Conservation (phyloP, 2,329 filamentous ascomycete species). For the Exserohilum turcica region DNA sequence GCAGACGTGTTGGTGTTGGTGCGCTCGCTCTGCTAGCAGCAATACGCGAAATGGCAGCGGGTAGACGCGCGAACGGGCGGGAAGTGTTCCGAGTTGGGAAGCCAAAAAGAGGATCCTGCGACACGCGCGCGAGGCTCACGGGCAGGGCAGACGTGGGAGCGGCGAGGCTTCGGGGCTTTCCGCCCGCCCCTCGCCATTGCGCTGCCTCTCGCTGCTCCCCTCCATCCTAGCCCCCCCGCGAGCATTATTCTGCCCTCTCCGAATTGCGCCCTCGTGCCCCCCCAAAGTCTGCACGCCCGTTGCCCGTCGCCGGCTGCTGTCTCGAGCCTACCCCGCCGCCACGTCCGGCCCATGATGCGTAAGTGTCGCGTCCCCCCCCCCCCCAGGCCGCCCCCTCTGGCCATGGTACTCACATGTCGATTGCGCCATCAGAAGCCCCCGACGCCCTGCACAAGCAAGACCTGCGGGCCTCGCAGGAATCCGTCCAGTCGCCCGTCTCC, state of each 20-base stretch:
- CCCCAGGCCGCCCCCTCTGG: conserved; percentile 12
- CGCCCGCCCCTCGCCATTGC: no score
- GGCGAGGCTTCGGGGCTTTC: conserved; percentile 8
- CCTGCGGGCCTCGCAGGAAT: conserved; percentile 42
- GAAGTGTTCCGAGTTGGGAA: conserved; percentile 1
- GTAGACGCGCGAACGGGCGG: conserved; percentile 28
- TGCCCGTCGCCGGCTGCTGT: conserved; percentile 19
- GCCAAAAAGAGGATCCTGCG: conserved; percentile 5
- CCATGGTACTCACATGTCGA: conserved; percentile 26
- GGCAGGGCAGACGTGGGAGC: not conserved
- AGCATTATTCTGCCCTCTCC: not conserved
- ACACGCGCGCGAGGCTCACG: conserved; percentile 7
- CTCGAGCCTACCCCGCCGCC: conserved; percentile 21
- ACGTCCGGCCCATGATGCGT: conserved; percentile 21
- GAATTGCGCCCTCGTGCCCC: conserved; percentile 3
- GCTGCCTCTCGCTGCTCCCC: not conserved
- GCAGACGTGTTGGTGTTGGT: conserved; percentile 17
- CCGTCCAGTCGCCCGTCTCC: conserved; percentile 39
- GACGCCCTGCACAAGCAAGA: conserved; percentile 18
- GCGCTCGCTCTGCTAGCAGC: no score
- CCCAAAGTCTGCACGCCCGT: not conserved
- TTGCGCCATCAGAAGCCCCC: conserved; percentile 25
- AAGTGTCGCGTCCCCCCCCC: conserved; percentile 26
- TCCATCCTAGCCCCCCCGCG: not conserved
- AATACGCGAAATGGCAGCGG: conserved; percentile 14